These are phyloP conservation scores for Ramalina intermedia DNA, from an alignment of 495 filamentous ascomycete genomes.

Conservation along the genomic window DNA sequence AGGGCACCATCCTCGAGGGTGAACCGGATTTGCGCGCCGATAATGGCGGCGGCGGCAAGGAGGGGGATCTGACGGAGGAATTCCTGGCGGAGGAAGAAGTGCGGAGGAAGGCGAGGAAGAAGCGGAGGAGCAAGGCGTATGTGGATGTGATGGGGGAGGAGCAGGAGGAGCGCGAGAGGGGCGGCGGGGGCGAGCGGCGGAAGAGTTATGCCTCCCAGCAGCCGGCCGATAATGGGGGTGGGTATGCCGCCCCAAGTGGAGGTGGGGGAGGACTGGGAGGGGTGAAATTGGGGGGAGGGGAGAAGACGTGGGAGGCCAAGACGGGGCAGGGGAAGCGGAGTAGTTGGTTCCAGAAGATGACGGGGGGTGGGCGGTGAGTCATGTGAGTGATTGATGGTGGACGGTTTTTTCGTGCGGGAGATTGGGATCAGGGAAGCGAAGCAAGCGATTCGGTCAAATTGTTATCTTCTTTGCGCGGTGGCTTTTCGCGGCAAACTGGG, in stretches of 20 bases:
- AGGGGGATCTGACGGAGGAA: conserved; percentile 1
- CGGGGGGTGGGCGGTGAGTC: neutral
- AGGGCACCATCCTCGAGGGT: conserved; percentile 39
- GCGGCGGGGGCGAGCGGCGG: conserved; percentile 23
- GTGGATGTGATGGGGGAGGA: conserved; percentile 13
- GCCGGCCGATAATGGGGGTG: conserved; percentile 15
- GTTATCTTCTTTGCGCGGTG: neutral
- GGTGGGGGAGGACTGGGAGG: conserved; percentile 23
- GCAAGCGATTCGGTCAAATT: neutral
- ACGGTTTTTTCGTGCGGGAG: neutral
- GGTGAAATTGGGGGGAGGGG: conserved; percentile 22
- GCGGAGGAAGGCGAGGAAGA: conserved; percentile 13
- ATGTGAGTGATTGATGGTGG: neutral
- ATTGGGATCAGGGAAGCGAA: neutral
- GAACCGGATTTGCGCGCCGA: conserved; percentile 23
- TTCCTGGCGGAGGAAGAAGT: conserved; percentile 7
- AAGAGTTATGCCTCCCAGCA: conserved; percentile 10
- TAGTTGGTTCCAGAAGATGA: conserved; percentile 34
- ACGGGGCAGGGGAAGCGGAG: conserved; percentile 23
- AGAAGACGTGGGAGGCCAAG: conserved; percentile 13
- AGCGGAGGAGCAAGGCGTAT: conserved; percentile 11
- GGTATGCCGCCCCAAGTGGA: conserved; percentile 22
- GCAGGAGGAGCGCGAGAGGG: conserved; percentile 20
- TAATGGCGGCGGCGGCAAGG: neutral
- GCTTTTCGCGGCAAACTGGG: too few species aligned